Percentiles rank a stretch among this genome's conserved stretches.
phyloP scores from a whole-genome alignment of 2,329 filamentous ascomycete genomes.

The Annulohypoxylon truncatum region DNA sequence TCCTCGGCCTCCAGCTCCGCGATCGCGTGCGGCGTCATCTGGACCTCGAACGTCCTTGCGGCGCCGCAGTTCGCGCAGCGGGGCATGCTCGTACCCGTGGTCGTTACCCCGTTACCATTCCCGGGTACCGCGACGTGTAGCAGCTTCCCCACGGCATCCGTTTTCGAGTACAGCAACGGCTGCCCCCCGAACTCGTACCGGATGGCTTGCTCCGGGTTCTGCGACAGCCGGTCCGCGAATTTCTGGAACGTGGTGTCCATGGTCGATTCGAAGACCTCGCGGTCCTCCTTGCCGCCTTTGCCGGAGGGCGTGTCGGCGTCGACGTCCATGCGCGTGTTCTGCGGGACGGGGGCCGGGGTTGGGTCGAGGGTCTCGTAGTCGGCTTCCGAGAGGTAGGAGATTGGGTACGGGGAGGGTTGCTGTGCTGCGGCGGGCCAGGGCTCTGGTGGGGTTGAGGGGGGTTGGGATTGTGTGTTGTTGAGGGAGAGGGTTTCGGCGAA shows the following conservation, averaged over 20 bases:
- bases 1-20: constrained; percentile 85
- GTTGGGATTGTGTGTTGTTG: constrained; percentile 63
- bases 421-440: constrained; percentile 79
- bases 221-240: constrained; percentile 80
- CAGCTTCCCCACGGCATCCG: constrained; percentile 77
- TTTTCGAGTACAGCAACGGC: constrained; percentile 83
- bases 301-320: constrained; percentile 52
- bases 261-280: constrained; percentile 76
- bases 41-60: constrained; percentile 86
- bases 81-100: constrained; percentile 67
- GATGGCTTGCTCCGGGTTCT: constrained; percentile 86
- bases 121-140: constrained; percentile 55
- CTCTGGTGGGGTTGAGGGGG: constrained; percentile 61
- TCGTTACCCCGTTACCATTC: constrained; percentile 45
- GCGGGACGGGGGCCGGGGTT: constrained; percentile 61
- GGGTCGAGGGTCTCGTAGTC: constrained; percentile 89
- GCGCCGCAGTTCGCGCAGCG: constrained; percentile 81
- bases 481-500: constrained; percentile 83
- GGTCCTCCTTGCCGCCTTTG: constrained; percentile 68
- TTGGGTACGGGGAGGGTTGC: constrained; percentile 78
- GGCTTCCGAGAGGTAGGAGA: constrained; percentile 84
- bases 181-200: constrained; percentile 80
- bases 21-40: constrained; percentile 92
- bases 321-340: constrained; percentile 62
- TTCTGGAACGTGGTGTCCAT: constrained; percentile 83